A percentile compares a stretch with the other conserved stretches of the same genome.
These are phyloP conservation scores for Sistotremastrum suecicum DNA, from an alignment of 768 basidiomycete genomes.

Conservation along the genomic window DNA sequence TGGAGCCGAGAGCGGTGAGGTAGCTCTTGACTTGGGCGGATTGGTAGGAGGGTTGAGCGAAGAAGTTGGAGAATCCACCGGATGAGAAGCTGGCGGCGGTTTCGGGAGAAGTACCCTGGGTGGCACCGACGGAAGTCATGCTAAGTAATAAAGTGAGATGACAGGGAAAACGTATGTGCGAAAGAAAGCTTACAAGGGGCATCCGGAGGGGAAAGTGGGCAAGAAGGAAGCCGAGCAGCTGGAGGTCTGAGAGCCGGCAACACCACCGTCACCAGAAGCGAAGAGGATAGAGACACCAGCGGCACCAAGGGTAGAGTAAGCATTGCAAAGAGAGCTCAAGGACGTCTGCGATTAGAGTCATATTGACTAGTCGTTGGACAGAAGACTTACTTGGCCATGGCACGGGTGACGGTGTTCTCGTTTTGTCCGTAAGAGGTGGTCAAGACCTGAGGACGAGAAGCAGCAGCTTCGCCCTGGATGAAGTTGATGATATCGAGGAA, in stretches of 20 bases:
- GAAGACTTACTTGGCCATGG: conserved; percentile 14
- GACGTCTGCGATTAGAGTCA: neutral
- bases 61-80: conserved; percentile 19
- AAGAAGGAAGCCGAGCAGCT: conserved; percentile 8
- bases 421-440: conserved; percentile 21
- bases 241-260: conserved; percentile 4
- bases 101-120: conserved; percentile 14
- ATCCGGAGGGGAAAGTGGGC: conserved; percentile 15
- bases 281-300: conserved; percentile 16
- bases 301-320: conserved; percentile 21
- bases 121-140: conserved; percentile 16
- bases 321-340: conserved; percentile 19
- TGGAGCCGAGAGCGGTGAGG: conserved; percentile 18
- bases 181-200: conserved; percentile 16
- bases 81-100: conserved; percentile 12
- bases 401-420: conserved; percentile 12
- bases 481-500: conserved; percentile 17
- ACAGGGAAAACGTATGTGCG: no score
- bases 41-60: conserved; percentile 14
- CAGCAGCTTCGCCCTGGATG: conserved; percentile 7
- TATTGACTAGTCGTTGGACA: neutral
- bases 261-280: conserved; percentile 14
- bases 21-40: conserved; percentile 14
- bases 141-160: conserved; percentile 5
- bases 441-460: conserved; percentile 18